A percentile compares a stretch with the other conserved stretches of the same genome.
Conservation (phyloP, 257 asterid species). For the Mitragyna speciosa region DNA sequence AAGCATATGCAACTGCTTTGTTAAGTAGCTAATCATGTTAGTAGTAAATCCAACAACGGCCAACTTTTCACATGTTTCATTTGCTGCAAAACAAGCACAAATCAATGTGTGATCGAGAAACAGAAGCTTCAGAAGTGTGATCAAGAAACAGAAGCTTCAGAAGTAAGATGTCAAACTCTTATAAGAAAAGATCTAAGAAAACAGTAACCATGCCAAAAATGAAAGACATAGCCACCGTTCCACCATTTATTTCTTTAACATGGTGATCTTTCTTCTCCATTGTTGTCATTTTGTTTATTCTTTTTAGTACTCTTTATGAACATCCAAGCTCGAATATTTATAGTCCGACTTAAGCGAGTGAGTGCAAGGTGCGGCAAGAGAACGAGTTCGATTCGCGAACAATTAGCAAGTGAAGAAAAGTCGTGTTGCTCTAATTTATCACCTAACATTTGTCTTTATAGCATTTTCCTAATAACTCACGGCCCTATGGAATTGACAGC, state of each 20-base stretch:
- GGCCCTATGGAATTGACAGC: too few species aligned
- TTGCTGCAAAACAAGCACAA: conserved; percentile 46
- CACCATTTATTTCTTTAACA: conserved; percentile 56
- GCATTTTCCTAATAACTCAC: too few species aligned
- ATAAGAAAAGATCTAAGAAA: not conserved
- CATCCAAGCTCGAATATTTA: conserved; percentile 32
- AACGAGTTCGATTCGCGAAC: too few species aligned
- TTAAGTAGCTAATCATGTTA: conserved; percentile 77
- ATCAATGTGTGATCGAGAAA: not conserved
- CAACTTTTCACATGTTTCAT: conserved; percentile 80
- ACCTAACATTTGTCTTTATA: too few species aligned
- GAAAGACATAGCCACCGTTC: conserved; percentile 84
- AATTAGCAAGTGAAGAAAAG: too few species aligned
- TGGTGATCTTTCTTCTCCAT: conserved; percentile 25
- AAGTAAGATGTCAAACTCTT: not conserved
- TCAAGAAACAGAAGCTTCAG: too few species aligned
- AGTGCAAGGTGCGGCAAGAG: too few species aligned
- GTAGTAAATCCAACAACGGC: conserved; percentile 82
- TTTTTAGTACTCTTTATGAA: conserved; percentile 22
- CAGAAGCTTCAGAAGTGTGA: not conserved
- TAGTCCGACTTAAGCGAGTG: too few species aligned
- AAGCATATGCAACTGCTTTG: conserved; percentile 65
- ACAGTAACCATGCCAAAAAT: conserved; percentile 59
- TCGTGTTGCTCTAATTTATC: too few species aligned
- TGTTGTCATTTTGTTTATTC: conserved; percentile 32